phyloP scores from a whole-genome alignment of 805 yeast species.

The Starmerella cellae region DNA sequence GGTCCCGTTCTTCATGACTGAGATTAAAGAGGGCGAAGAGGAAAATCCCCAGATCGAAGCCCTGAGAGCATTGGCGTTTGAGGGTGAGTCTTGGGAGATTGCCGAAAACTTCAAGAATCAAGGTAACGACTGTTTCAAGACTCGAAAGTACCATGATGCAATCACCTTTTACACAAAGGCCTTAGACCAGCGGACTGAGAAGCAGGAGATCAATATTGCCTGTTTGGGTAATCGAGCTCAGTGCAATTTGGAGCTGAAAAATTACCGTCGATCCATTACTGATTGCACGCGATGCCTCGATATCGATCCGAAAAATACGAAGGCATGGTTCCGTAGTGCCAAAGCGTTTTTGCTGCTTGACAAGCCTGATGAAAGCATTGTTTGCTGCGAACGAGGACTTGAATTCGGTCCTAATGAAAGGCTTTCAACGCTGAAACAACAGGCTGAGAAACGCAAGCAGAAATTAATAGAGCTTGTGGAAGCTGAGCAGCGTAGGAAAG shows the following conservation, averaged over 20 bases:
- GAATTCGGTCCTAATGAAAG: conserved; percentile 49
- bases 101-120: conserved; percentile 83
- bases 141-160: conserved; percentile 62
- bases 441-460: conserved; percentile 31
- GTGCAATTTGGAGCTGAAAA: conserved; percentile 71
- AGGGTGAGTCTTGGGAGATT: conserved; percentile 87
- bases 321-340: conserved; percentile 77
- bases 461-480: conserved; percentile 14
- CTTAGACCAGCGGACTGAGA: conserved; percentile 40
- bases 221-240: conserved; percentile 78
- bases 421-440: conserved; percentile 35
- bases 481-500: conserved; percentile 3
- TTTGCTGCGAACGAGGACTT: conserved; percentile 52
- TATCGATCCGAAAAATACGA: conserved; percentile 49
- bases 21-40: conserved; percentile 45
- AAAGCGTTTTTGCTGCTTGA: conserved; percentile 62
- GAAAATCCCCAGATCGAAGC: conserved; percentile 67
- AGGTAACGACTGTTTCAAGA: conserved; percentile 77
- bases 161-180: conserved; percentile 70
- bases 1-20: conserved; percentile 89
- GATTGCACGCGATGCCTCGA: conserved; percentile 64
- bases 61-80: conserved; percentile 77
- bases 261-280: conserved; percentile 72
- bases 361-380: conserved; percentile 57
- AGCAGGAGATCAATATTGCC: conserved; percentile 31